Conservation (phyloP, 306 rosid genomes). For the Rubus parviflorus region DNA sequence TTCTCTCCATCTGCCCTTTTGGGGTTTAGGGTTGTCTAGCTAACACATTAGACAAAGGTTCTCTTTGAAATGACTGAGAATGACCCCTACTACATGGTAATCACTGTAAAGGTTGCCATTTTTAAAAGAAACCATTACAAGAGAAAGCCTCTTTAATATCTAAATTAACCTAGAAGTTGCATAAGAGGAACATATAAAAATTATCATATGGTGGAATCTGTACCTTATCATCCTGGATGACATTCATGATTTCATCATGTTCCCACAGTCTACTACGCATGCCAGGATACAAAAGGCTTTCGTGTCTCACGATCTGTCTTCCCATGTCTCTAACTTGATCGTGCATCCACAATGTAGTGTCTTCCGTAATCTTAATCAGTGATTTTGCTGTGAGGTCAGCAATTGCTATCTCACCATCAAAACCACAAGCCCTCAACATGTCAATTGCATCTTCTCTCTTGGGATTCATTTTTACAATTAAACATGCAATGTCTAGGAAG, state of each 20-base stretch:
- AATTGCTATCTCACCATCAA: slow-evolving; percentile 44
- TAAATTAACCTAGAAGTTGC: background rate
- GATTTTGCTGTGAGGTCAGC: slow-evolving; percentile 41
- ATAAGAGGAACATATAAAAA: background rate
- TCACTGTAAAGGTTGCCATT: background rate
- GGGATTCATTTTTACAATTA: slow-evolving; percentile 45
- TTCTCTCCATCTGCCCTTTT: too few species aligned
- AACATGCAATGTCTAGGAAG: slow-evolving; percentile 63
- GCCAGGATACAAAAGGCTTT: slow-evolving; percentile 33
- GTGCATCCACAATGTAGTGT: slow-evolving; percentile 53
- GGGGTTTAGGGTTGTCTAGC: too few species aligned
- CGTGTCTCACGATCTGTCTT: slow-evolving; percentile 50
- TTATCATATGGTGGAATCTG: background rate
- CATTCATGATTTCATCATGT: slow-evolving; percentile 42
- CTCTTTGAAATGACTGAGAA: background rate
- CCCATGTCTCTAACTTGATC: slow-evolving; percentile 77
- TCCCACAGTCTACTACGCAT: slow-evolving; percentile 66
- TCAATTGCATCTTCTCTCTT: slow-evolving; percentile 48
- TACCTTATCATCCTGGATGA: slow-evolving; percentile 46
- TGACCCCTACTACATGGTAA: background rate
- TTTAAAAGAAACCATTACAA: background rate
- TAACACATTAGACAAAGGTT: background rate
- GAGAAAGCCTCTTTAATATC: background rate
- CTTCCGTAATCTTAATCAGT: slow-evolving; percentile 46
- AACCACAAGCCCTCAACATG: slow-evolving; percentile 58